Evolutionary conservation across 441 rosid species (phyloP).

Genomic region (Omphalea diandra): DNA sequence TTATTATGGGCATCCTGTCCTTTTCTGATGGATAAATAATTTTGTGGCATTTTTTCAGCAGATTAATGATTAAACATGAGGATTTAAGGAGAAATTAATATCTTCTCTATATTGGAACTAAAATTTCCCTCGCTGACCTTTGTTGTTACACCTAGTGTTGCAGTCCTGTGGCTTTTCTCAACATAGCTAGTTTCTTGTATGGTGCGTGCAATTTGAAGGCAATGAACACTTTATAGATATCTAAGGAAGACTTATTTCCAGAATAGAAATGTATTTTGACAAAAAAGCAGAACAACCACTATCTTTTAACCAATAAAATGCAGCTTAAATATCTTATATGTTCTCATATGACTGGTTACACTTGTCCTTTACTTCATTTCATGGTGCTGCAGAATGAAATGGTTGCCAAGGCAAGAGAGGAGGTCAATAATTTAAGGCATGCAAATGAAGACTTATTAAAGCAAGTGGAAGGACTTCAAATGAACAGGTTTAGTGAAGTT

Average conservation of each 20-base stretch:
- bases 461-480: slow-evolving; percentile 98
- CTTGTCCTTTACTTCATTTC: slow-evolving; percentile 11
- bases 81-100: not conserved
- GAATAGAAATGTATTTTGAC: not conserved
- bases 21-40: not conserved
- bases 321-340: not conserved
- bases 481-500: slow-evolving; percentile 94
- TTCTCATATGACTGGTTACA: slow-evolving; percentile 1
- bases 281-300: not conserved
- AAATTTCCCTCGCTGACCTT: not conserved
- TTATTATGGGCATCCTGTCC: not conserved
- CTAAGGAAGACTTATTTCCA: not conserved
- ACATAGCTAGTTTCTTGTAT: not conserved
- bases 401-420: slow-evolving; percentile 76
- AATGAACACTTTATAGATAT: not conserved
- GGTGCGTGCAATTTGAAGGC: not conserved
- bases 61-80: not conserved
- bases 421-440: slow-evolving; percentile 71
- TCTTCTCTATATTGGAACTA: slow-evolving; percentile 12
- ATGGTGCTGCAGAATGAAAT: slow-evolving; percentile 58
- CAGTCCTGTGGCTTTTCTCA: no score
- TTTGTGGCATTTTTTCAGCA: no score
- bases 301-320: not conserved
- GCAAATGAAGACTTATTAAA: slow-evolving; percentile 79
- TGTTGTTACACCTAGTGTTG: not conserved